Conservation (phyloP, 495 filamentous ascomycete species). For the Astrothelium macrocarpum region DNA sequence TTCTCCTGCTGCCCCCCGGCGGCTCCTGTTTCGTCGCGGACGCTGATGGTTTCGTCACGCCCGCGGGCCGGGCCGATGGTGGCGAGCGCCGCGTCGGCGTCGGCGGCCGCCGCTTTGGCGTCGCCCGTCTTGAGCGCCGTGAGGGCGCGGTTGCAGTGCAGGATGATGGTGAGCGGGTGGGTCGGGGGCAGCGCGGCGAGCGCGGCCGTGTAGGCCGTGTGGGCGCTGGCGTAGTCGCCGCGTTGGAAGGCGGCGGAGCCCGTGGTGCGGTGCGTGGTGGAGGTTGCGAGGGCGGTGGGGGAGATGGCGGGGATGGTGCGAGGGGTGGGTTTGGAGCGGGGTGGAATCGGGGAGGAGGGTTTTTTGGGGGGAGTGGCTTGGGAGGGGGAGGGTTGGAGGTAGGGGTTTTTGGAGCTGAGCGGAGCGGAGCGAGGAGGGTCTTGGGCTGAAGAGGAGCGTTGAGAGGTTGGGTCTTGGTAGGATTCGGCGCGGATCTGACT, state of each 20-base stretch:
- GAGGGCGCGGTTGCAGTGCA: constrained; percentile 86
- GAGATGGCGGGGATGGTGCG: constrained; percentile 62
- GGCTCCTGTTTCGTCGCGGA: constrained; percentile 49
- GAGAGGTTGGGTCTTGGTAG: constrained; percentile 35
- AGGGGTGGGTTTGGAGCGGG: constrained; percentile 41
- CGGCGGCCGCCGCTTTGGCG: constrained; percentile 69
- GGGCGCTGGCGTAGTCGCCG: constrained; percentile 81
- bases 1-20: constrained; percentile 60
- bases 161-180: constrained; percentile 77
- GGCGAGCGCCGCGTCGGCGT: constrained; percentile 69
- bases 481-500: constrained; percentile 1
- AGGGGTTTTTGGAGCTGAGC: constrained; percentile 23
- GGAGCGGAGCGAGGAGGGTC: constrained; percentile 10
- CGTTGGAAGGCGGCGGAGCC: constrained; percentile 86
- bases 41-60: constrained; percentile 65
- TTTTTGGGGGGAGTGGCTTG: constrained; percentile 16
- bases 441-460: constrained; percentile 10
- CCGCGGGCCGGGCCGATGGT: constrained; percentile 74
- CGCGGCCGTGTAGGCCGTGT: constrained; percentile 69
- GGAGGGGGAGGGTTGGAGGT: constrained; percentile 20
- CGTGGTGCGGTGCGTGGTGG: constrained; percentile 62
- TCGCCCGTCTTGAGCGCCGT: constrained; percentile 83
- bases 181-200: constrained; percentile 60
- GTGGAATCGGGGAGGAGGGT: constrained; percentile 10
- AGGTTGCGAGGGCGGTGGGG: constrained; percentile 55